These are phyloP conservation scores for Yamagishiella unicocca DNA, from an alignment of 139 green algal species.

Conservation along the genomic window DNA sequence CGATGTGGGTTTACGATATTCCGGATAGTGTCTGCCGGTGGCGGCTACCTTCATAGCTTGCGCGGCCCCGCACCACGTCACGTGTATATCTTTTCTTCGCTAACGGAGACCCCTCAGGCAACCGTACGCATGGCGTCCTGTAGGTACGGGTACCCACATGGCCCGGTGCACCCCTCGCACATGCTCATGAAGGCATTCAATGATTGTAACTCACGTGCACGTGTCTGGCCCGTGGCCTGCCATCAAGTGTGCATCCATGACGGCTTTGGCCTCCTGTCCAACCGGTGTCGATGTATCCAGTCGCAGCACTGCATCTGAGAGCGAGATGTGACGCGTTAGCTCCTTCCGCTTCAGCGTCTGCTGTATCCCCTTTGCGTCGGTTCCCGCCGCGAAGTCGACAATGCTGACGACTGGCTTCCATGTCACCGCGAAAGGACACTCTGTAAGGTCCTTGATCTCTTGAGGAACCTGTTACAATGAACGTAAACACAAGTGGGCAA, in stretches of 20 bases:
- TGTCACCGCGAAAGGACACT: slow-evolving; percentile 56
- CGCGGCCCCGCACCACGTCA: too few relatives aligned
- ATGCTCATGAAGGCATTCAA: too few relatives aligned
- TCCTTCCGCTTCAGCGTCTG: slow-evolving; percentile 59
- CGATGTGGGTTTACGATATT: too few relatives aligned
- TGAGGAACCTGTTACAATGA: slow-evolving; percentile 47
- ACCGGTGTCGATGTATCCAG: slow-evolving; percentile 50
- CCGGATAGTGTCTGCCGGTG: too few relatives aligned
- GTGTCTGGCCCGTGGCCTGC: slow-evolving; percentile 44
- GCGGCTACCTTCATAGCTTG: too few relatives aligned
- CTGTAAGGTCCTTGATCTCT: slow-evolving; percentile 51
- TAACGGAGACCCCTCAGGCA: too few relatives aligned
- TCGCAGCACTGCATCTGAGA: slow-evolving; percentile 51
- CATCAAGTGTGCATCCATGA: slow-evolving; percentile 46
- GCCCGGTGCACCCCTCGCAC: too few relatives aligned
- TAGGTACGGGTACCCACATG: too few relatives aligned
- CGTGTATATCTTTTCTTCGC: too few relatives aligned
- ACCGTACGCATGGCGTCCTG: too few relatives aligned
- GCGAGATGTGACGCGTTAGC: slow-evolving; percentile 37
- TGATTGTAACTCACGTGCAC: slow-evolving; percentile 52
- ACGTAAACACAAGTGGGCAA: neutral
- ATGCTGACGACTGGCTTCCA: slow-evolving; percentile 61
- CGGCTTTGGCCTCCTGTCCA: slow-evolving; percentile 39
- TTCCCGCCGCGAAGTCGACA: slow-evolving; percentile 40
- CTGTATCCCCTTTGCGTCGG: slow-evolving; percentile 29